Conservation (phyloP, 208 protist genomes). For the Leishmania lainsoni region DNA sequence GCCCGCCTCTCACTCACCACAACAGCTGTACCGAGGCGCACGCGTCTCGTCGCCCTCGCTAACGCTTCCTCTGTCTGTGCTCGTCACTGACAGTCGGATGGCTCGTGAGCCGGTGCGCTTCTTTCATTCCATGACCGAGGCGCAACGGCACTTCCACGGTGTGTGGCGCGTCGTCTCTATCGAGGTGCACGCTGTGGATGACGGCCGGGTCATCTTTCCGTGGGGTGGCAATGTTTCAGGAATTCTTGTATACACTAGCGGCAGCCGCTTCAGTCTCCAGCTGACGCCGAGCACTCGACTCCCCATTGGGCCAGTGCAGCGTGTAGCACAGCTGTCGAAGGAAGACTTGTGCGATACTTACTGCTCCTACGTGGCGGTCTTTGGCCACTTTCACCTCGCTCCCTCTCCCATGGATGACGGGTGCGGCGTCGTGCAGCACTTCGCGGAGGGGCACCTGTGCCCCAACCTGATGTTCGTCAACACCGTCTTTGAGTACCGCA, state of each 20-base stretch:
- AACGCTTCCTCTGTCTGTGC: constrained; percentile 21
- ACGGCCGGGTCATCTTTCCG: constrained; percentile 76
- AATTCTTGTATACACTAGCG: constrained; percentile 58
- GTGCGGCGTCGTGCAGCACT: constrained; percentile 26
- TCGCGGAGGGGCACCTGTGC: constrained; percentile 37
- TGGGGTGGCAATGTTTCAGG: constrained; percentile 81
- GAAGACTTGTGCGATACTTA: constrained; percentile 71
- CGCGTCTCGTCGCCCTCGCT: constrained; percentile 16
- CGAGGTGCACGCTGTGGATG: constrained; percentile 52
- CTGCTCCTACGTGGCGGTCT: constrained; percentile 65
- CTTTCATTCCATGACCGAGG: constrained; percentile 13
- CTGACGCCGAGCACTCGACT: constrained; percentile 39
- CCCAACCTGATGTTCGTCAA: constrained; percentile 29
- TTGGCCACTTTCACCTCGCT: constrained; percentile 52
- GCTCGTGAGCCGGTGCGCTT: constrained; percentile 28
- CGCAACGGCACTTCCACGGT: constrained; percentile 40
- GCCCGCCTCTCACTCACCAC: not conserved
- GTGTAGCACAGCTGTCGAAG: constrained; percentile 32
- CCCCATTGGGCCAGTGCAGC: constrained; percentile 24
- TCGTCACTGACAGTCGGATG: constrained; percentile 5
- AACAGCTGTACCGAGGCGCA: not conserved
- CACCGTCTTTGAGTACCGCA: constrained; percentile 30
- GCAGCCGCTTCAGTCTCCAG: constrained; percentile 66
- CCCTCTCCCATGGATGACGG: constrained; percentile 28
- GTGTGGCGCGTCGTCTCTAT: constrained; percentile 68